These are phyloP conservation scores for Phalaenopsis hybrid DNA, from an alignment of 116 monocot genomes.

Conservation along the genomic window DNA sequence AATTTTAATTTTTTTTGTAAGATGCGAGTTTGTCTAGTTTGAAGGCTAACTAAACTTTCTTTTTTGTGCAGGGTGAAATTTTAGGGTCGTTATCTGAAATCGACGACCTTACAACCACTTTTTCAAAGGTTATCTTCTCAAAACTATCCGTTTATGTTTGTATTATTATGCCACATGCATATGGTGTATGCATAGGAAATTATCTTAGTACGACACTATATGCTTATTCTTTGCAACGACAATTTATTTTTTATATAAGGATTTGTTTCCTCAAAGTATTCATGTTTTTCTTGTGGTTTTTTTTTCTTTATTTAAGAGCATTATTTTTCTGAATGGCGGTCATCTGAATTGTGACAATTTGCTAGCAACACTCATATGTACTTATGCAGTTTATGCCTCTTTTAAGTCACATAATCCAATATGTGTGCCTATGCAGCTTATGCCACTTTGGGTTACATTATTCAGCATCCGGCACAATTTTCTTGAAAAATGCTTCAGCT, in stretches of 20 bases:
- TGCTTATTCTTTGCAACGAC: neutral
- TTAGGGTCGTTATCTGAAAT: slow-evolving; percentile 46
- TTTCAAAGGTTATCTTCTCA: slow-evolving; percentile 54
- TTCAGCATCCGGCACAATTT: neutral
- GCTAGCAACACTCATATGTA: neutral
- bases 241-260: neutral
- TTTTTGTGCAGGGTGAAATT: slow-evolving; percentile 39
- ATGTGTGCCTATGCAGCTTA: neutral
- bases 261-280: neutral
- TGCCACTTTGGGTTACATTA: neutral
- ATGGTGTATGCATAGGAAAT: neutral
- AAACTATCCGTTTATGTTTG: neutral
- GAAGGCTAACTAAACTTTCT: neutral
- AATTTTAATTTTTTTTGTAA: too few species aligned
- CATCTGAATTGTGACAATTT: neutral
- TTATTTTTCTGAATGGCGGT: neutral
- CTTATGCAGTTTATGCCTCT: neutral
- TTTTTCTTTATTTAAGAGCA: neutral
- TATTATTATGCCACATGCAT: neutral
- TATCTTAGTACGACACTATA: neutral
- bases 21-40: neutral
- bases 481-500: neutral
- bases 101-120: slow-evolving; percentile 74
- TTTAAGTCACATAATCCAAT: neutral
- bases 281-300: neutral